Conservation (phyloP, 306 rosid species). For the Coriaria nepalensis region DNA sequence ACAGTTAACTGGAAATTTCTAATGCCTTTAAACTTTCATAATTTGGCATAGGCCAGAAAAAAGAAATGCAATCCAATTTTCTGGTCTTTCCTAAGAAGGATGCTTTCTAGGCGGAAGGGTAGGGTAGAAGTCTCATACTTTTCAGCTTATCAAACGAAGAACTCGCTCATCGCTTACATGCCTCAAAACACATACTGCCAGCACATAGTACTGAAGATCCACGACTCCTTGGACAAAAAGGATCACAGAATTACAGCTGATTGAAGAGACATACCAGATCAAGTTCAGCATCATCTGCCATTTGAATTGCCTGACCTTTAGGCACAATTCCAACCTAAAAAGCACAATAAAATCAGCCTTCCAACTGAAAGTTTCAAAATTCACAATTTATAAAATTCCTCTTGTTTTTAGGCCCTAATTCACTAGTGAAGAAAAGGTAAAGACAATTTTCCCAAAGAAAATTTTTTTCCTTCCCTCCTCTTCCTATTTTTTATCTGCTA, state of each 20-base stretch:
- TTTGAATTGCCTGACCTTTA: constrained; percentile 49
- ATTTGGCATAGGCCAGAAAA: no score
- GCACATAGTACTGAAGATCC: background rate
- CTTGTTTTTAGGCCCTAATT: no score
- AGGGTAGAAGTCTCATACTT: no score
- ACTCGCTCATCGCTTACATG: no score
- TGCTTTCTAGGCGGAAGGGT: no score
- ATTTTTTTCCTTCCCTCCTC: background rate
- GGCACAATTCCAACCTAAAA: constrained; percentile 73
- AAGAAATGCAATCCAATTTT: no score
- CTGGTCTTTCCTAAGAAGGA: no score
- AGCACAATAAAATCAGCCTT: constrained; percentile 8
- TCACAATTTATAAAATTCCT: background rate
- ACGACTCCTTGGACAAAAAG: background rate
- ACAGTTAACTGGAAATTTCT: no score
- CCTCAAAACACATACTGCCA: background rate
- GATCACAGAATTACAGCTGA: background rate
- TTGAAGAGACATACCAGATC: constrained; percentile 45
- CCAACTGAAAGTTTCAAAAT: constrained; percentile 2
- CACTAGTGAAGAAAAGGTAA: background rate
- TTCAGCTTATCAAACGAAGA: no score
- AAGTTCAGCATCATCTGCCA: constrained; percentile 70
- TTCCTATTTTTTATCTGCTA: background rate
- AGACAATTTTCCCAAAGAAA: background rate
- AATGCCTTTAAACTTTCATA: no score